phyloP scores from a whole-genome alignment of 2,329 filamentous ascomycete species.

The Hypoxylon sp. region DNA sequence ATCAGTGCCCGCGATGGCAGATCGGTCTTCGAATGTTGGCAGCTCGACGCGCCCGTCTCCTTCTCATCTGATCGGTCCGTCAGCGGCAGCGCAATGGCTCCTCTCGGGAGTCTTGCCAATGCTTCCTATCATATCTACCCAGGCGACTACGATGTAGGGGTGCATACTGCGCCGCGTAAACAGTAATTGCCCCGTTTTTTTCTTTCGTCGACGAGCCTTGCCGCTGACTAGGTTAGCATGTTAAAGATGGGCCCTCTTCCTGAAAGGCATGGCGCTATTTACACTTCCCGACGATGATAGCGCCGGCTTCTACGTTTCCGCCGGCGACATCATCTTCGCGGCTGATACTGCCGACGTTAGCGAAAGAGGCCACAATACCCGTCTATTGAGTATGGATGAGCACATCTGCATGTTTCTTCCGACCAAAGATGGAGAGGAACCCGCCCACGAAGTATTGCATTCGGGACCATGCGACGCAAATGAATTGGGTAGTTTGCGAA shows the following conservation, averaged over 20 bases:
- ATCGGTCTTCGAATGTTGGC: constrained; percentile 60
- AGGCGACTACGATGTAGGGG: constrained; percentile 53
- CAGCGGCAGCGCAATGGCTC: constrained; percentile 46
- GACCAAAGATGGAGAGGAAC: constrained; percentile 49
- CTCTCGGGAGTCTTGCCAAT: constrained; percentile 51
- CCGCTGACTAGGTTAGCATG: background rate
- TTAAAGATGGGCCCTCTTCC: constrained; percentile 54
- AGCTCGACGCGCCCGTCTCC: constrained; percentile 53
- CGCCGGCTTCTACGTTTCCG: constrained; percentile 52
- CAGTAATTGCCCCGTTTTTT: constrained; percentile 53
- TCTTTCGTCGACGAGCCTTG: background rate
- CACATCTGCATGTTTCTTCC: constrained; percentile 56
- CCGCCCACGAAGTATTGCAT: constrained; percentile 56
- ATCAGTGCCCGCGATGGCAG: constrained; percentile 51
- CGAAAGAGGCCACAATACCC: constrained; percentile 55
- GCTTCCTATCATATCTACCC: constrained; percentile 54
- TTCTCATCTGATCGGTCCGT: constrained; percentile 50
- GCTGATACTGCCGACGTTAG: constrained; percentile 56
- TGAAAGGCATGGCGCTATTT: constrained; percentile 56
- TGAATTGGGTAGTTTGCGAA: constrained; percentile 40
- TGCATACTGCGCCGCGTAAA: constrained; percentile 56
- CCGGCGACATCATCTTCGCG: constrained; percentile 57
- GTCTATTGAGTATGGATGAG: constrained; percentile 54
- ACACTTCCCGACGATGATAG: constrained; percentile 54
- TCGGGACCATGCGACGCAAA: constrained; percentile 52